Percentiles rank a stretch among this genome's conserved stretches.
Conservation (phyloP, 1,139 yeast genomes). For the Suhomyces guaymorum region DNA sequence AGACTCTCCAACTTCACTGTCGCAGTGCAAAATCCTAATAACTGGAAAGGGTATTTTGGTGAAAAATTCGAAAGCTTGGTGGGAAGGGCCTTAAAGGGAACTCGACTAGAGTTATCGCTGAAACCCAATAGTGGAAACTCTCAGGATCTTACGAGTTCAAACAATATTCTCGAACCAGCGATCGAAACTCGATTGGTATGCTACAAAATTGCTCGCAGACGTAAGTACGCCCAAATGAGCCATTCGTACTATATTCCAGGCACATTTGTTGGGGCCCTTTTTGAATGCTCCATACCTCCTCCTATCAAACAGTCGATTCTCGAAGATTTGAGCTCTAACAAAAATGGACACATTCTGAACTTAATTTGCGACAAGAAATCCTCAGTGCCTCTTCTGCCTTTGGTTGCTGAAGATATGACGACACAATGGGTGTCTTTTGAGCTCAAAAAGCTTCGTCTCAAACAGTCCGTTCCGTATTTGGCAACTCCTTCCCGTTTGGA, state of each 20-base stretch:
- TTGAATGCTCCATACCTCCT: slow-evolving; percentile 47
- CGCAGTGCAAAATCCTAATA: too few species aligned
- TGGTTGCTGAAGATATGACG: slow-evolving; percentile 58
- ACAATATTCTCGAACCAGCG: too few species aligned
- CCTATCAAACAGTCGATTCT: slow-evolving; percentile 23
- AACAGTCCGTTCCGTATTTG: slow-evolving; percentile 60
- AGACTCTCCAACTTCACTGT: too few species aligned
- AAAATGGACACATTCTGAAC: too few species aligned
- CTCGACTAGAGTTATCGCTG: too few species aligned
- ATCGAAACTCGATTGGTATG: slow-evolving; percentile 40
- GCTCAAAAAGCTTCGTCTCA: slow-evolving; percentile 23
- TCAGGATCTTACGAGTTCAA: background rate
- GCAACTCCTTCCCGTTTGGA: slow-evolving; percentile 51
- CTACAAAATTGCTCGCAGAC: slow-evolving; percentile 63
- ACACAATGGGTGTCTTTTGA: slow-evolving; percentile 47
- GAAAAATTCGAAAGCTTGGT: too few species aligned
- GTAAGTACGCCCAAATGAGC: slow-evolving; percentile 54
- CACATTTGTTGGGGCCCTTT: slow-evolving; percentile 68
- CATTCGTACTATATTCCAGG: slow-evolving; percentile 56
- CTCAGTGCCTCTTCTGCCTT: slow-evolving; percentile 56
- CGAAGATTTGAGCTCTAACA: too few species aligned
- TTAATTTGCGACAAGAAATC: too few species aligned
- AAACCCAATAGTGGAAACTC: background rate
- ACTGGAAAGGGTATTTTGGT: slow-evolving; percentile 35
- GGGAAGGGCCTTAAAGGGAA: too few species aligned